Conservation (phyloP, 257 asterid genomes). For the Dorcoceras hygrometricum region DNA sequence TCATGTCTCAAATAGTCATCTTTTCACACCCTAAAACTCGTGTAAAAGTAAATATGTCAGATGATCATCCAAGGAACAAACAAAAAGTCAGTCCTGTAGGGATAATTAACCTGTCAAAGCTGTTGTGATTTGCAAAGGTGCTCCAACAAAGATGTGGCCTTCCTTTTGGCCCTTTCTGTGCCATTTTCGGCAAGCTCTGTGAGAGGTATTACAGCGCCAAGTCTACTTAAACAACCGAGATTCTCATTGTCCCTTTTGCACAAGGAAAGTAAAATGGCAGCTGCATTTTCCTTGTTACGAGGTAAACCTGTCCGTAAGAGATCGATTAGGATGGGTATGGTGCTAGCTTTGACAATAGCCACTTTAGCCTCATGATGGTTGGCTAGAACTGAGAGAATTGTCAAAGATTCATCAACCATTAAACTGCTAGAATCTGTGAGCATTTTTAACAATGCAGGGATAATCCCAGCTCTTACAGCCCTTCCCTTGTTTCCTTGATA, state of each 20-base stretch:
- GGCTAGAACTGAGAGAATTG: conserved; percentile 82
- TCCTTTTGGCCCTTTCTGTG: conserved; percentile 83
- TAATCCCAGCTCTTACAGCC: conserved; percentile 83
- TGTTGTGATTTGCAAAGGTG: conserved; percentile 48
- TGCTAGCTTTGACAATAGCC: conserved; percentile 67
- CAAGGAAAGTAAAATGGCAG: conserved; percentile 68
- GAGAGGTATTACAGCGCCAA: conserved; percentile 70
- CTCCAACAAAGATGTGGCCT: conserved; percentile 79
- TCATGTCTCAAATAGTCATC: conserved; percentile 32
- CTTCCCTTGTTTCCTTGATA: conserved; percentile 91
- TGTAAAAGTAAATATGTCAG: conserved; percentile 34
- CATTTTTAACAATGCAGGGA: conserved; percentile 62
- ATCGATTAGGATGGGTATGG: conserved; percentile 70
- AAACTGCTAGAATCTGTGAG: conserved; percentile 61
- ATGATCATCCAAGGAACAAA: conserved; percentile 30
- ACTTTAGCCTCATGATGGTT: conserved; percentile 79
- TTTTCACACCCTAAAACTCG: conserved; percentile 37
- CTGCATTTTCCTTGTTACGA: conserved; percentile 73
- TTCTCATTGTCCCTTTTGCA: conserved; percentile 72
- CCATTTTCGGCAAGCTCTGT: conserved; percentile 67
- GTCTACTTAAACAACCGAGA: conserved; percentile 64
- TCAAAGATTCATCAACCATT: conserved; percentile 86
- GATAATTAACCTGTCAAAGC: conserved; percentile 30
- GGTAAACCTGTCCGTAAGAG: conserved; percentile 66
- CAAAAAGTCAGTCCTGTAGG: conserved; percentile 9